Evolutionary conservation across 2,329 filamentous ascomycete genomes (phyloP), one percentile per base, ranked within the genome.

Genomic region (Alternaria alternata): DNA sequence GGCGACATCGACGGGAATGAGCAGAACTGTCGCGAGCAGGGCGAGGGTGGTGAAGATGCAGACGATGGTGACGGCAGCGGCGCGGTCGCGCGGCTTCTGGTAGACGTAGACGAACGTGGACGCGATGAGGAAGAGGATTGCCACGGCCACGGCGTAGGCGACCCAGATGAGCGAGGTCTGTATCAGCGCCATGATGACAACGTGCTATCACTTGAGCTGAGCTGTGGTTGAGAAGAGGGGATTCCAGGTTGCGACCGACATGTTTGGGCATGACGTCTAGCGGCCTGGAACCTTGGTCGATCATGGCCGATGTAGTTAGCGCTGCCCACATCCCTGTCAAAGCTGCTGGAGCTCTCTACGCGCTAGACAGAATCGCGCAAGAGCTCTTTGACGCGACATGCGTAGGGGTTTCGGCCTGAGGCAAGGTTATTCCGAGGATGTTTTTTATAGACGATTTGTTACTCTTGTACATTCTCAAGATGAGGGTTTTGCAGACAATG

Each of bases 141-240:
- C 89, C 51, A 98, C 85, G 56, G 92, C 94, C 61, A 94, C 87
- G 62, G 90, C 92, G 79, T 98, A 99, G 54, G 94, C 88, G 63
- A 95, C 89, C 95, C 95, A 99, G 79, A 98, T 98, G 68, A 98
- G 85, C 74, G 91, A 92, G 56, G 91, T 91, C 78, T 96, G 93
- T 64, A 97, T 87, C 76, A 95, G 83, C 51, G 86, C 86, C 87
- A 89, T 89, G 64, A 58, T 66, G 64, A 36, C n/a, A 12, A 8
- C 4, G 32, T 20, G 22, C 7, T 7, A 8, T n/a, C 30, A 11
- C 14, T 26, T 30, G 20, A 14, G 20, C 20, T 26, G 20, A 3
- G 11, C n/a, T 9, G 46, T 11, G 46, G 46, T 22, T 24, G 46
- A 38, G 46, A 38, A 8, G 46, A 49, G 32, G 46, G 32, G 32